phyloP scores from a whole-genome alignment of 2,329 filamentous ascomycete species.

The Akanthomyces lecanii region DNA sequence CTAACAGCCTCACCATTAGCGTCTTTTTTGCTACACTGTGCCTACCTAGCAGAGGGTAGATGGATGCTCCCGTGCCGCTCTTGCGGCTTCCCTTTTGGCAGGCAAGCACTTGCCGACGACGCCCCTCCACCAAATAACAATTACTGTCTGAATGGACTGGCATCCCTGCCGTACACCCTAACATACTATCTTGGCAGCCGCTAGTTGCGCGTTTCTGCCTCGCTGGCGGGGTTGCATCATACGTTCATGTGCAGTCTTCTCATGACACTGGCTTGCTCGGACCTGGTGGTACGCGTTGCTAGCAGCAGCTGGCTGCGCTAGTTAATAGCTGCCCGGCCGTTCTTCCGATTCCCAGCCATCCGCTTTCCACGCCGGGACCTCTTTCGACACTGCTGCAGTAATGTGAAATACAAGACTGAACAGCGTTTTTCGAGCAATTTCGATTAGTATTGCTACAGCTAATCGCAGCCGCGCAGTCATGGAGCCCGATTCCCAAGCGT shows the following conservation, averaged over 20 bases:
- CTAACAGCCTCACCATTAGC: too few species aligned
- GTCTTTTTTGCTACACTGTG: too few species aligned
- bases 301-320: not conserved
- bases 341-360: not conserved
- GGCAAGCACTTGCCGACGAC: not conserved
- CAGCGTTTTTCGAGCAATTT: not conserved
- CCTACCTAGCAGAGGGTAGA: too few species aligned
- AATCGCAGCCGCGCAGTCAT: not conserved
- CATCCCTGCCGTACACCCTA: not conserved
- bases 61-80: not conserved
- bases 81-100: not conserved
- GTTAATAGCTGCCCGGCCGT: not conserved
- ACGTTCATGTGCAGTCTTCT: not conserved
- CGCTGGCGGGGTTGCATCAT: slow-evolving; percentile 8
- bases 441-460: too few species aligned
- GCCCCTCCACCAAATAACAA: not conserved
- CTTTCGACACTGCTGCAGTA: not conserved
- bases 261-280: not conserved
- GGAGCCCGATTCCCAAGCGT: slow-evolving; percentile 9
- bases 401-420: not conserved
- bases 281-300: not conserved
- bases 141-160: not conserved
- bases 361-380: not conserved
- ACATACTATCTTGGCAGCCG: not conserved
- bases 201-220: not conserved